These are phyloP conservation scores for Phytophthora melonis DNA, from an alignment of 352 stramenopile genomes.

Conservation along the genomic window DNA sequence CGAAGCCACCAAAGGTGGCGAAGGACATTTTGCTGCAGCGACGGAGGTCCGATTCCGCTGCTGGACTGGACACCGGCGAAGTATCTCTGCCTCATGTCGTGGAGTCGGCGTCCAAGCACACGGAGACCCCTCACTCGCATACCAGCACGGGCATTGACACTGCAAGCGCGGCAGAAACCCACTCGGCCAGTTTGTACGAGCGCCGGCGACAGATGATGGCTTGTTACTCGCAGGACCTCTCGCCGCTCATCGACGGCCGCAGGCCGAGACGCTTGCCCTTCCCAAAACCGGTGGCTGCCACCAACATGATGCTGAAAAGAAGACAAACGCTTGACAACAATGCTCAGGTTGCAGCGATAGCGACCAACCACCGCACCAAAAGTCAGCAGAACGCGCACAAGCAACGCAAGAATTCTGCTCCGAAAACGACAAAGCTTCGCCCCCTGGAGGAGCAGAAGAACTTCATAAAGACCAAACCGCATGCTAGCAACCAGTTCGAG, in stretches of 20 bases:
- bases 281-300: conserved; percentile 26
- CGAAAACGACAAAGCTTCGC: conserved; percentile 30
- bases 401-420: conserved; percentile 18
- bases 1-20: conserved; percentile 20
- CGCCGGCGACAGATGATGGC: conserved; percentile 49
- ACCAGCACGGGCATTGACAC: conserved; percentile 12
- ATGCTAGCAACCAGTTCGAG: conserved; percentile 42
- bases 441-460: conserved; percentile 31
- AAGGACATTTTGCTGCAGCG: neutral
- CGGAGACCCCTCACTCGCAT: neutral
- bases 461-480: conserved; percentile 19
- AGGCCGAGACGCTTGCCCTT: conserved; percentile 59
- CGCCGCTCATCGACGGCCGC: conserved; percentile 57
- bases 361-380: conserved; percentile 26
- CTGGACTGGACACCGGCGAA: conserved; percentile 7
- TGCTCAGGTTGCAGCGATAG: neutral
- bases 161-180: conserved; percentile 20
- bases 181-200: conserved; percentile 40
- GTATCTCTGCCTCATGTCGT: conserved; percentile 21
- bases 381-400: conserved; percentile 21
- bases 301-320: conserved; percentile 8
- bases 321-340: conserved; percentile 25
- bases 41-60: conserved; percentile 2
- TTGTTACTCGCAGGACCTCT: conserved; percentile 75
- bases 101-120: conserved; percentile 7